phyloP scores from a whole-genome alignment of 805 yeast genomes.

The Sugiyamaella floridensis region DNA sequence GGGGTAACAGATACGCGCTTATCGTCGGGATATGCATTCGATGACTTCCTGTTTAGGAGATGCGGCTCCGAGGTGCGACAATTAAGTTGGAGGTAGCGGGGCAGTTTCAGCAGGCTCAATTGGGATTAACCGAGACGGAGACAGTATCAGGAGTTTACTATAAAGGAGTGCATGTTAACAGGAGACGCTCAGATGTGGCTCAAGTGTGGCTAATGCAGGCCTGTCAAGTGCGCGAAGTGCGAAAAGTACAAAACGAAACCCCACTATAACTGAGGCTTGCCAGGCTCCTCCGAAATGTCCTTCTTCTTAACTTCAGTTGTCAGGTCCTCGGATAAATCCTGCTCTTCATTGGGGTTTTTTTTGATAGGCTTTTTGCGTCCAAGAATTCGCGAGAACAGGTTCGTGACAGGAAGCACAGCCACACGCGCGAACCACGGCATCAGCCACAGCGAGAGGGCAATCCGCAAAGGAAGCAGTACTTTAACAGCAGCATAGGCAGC shows the following conservation, averaged over 20 bases:
- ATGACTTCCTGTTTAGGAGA: neutral
- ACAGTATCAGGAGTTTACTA: too few species aligned
- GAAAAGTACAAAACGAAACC: too few species aligned
- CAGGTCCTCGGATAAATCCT: neutral
- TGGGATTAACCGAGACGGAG: neutral
- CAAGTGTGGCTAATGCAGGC: too few species aligned
- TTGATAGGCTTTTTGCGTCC: constrained; percentile 8
- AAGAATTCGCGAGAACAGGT: constrained; percentile 3
- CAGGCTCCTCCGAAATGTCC: constrained; percentile 1
- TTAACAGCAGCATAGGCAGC: constrained; percentile 67
- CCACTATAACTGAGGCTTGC: constrained; percentile 1
- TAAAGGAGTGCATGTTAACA: too few species aligned
- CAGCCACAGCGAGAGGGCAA: constrained; percentile 42
- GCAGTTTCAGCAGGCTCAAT: neutral
- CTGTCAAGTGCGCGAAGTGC: too few species aligned
- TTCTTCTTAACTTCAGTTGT: neutral
- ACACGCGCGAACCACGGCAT: constrained; percentile 55
- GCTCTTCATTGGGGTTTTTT: neutral
- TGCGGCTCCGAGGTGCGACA: neutral
- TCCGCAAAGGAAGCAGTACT: constrained; percentile 46
- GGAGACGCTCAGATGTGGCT: too few species aligned
- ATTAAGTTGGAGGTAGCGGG: too few species aligned
- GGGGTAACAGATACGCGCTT: neutral
- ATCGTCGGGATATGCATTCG: neutral
- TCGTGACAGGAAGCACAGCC: constrained; percentile 41